A percentile compares a stretch with the other conserved stretches of the same genome.
phyloP scores from a whole-genome alignment of 306 rosid genomes.

The Leucaena leucocephala region DNA sequence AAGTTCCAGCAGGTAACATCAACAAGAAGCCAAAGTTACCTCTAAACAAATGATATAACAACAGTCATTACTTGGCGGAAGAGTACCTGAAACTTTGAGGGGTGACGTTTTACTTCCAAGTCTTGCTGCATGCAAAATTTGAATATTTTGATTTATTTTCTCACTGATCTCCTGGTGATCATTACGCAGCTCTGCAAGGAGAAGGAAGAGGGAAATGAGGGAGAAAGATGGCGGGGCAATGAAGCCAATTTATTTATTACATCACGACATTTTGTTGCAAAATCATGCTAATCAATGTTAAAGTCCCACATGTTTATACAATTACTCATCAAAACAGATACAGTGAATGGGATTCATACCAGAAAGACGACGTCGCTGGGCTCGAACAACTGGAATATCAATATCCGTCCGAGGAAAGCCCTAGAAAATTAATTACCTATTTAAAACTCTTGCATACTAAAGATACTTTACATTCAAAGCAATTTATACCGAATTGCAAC shows the following conservation, averaged over 20 bases:
- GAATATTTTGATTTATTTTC: conserved; percentile 69
- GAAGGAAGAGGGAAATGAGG: background rate
- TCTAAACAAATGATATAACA: background rate
- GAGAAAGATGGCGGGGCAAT: background rate
- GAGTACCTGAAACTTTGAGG: conserved; percentile 53
- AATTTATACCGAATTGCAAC: background rate
- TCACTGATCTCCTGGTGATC: conserved; percentile 75
- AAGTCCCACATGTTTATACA: background rate
- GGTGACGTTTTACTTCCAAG: conserved; percentile 49
- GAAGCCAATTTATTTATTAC: background rate
- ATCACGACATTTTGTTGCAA: background rate
- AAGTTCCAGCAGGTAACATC: conserved; percentile 13
- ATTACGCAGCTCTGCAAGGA: conserved; percentile 66
- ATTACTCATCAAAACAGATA: background rate
- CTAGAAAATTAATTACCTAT: conserved; percentile 40
- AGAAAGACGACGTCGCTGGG: conserved; percentile 74
- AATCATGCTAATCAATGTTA: background rate
- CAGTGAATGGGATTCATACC: conserved; percentile 47
- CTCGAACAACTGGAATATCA: conserved; percentile 72
- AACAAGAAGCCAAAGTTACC: conserved; percentile 18
- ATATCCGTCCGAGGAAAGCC: conserved; percentile 89
- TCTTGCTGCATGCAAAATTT: conserved; percentile 71
- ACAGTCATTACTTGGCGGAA: background rate
- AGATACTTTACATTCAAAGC: background rate
- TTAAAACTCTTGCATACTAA: background rate